Conservation (phyloP, 208 protist genomes). For the Trichomonas gallinae region DNA sequence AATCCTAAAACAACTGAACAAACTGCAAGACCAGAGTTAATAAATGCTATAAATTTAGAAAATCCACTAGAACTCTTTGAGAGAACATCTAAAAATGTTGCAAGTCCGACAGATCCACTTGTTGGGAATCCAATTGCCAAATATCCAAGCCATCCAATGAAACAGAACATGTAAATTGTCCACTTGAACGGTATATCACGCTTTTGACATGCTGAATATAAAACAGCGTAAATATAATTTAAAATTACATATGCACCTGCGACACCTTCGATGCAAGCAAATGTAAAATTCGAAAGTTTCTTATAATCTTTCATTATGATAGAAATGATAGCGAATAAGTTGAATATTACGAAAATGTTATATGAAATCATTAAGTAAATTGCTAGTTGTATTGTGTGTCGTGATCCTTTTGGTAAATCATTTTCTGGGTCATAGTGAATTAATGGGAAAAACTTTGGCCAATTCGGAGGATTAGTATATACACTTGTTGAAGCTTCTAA, state of each 20-base stretch:
- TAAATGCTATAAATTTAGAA: neutral
- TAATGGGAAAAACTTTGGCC: neutral
- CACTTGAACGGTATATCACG: neutral
- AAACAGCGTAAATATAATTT: neutral
- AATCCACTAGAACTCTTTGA: neutral
- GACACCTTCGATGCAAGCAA: neutral
- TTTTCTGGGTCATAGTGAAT: neutral
- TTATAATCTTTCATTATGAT: neutral
- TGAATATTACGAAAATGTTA: neutral
- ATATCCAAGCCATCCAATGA: neutral
- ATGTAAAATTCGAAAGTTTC: neutral
- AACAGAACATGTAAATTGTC: neutral
- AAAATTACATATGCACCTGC: neutral
- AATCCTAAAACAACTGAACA: neutral
- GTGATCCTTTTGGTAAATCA: neutral
- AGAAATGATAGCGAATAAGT: neutral
- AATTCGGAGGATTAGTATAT: neutral
- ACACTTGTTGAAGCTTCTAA: neutral
- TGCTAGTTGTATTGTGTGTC: neutral
- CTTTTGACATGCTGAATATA: neutral
- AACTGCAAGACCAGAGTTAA: neutral
- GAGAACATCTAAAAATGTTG: neutral
- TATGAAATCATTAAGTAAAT: neutral
- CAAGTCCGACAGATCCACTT: neutral
- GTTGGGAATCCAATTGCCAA: neutral